A percentile compares a stretch with the other conserved stretches of the same genome.
Evolutionary conservation across 2,329 filamentous ascomycete genomes (phyloP).

Genomic region (Xylariomycetidae sp.): DNA sequence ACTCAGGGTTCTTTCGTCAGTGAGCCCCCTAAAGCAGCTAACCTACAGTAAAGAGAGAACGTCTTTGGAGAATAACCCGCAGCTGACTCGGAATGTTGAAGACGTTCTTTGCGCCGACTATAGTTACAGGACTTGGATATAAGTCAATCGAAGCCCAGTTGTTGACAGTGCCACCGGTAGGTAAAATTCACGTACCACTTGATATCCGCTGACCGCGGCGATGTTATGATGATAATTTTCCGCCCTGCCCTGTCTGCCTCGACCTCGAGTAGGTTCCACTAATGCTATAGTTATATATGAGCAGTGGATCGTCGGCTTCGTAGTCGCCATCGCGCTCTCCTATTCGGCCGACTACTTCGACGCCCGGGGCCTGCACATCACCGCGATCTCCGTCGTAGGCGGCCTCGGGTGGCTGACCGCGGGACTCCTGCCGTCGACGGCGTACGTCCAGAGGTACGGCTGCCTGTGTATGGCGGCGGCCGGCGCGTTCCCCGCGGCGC

Average conservation of each 20-base stretch:
- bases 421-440: slow-evolving; percentile 21
- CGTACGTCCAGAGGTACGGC: slow-evolving; percentile 26
- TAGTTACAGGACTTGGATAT: slow-evolving; percentile 39
- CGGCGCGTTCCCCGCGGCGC: slow-evolving; percentile 32
- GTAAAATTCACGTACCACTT: no score
- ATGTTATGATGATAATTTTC: no score
- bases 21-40: no score
- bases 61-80: no score
- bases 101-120: slow-evolving; percentile 50
- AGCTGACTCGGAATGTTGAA: no score
- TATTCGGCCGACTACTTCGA: slow-evolving; percentile 21
- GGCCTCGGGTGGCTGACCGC: slow-evolving; percentile 28
- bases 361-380: slow-evolving; percentile 19
- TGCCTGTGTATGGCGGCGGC: slow-evolving; percentile 32
- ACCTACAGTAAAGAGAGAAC: no score
- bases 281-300: no score
- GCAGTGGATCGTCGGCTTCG: slow-evolving; percentile 22
- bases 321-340: slow-evolving; percentile 17
- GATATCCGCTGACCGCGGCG: no score
- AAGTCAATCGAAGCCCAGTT: slow-evolving; percentile 23
- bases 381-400: slow-evolving; percentile 21
- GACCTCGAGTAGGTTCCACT: no score
- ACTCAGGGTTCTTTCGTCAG: slow-evolving; percentile 32
- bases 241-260: no score
- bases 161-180: slow-evolving; percentile 21